Evolutionary conservation across 352 stramenopile species (phyloP).

Genomic region (Blastocystis sp.): DNA sequence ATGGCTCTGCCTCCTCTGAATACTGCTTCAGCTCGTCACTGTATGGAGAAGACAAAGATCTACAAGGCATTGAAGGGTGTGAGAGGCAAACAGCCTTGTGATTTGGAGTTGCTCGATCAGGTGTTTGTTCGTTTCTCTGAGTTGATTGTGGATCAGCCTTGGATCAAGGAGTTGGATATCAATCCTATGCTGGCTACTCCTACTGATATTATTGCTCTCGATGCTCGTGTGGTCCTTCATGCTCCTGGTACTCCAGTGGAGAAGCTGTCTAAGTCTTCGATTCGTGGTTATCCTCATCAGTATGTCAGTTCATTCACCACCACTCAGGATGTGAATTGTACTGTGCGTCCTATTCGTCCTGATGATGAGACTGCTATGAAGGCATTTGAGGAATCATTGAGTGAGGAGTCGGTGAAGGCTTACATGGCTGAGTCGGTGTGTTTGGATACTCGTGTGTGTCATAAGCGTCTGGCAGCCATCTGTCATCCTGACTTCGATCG

Average conservation of each 20-base stretch:
- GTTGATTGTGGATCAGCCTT: slow-evolving; percentile 35
- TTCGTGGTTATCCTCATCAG: slow-evolving; percentile 40
- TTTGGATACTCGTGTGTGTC: background rate
- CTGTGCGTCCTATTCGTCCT: slow-evolving; percentile 44
- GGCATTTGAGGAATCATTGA: slow-evolving; percentile 10
- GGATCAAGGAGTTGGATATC: slow-evolving; percentile 66
- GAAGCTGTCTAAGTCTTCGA: slow-evolving; percentile 40
- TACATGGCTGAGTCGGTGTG: slow-evolving; percentile 24
- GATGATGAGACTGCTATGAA: slow-evolving; percentile 45
- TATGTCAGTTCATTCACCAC: slow-evolving; percentile 3
- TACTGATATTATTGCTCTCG: slow-evolving; percentile 55
- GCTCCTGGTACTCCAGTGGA: slow-evolving; percentile 37
- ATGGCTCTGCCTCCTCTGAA: slow-evolving; percentile 66
- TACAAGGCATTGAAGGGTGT: slow-evolving; percentile 65
- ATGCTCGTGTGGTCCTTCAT: slow-evolving; percentile 60
- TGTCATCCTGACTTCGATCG: slow-evolving; percentile 40
- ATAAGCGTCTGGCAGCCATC: slow-evolving; percentile 13
- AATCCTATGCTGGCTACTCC: slow-evolving; percentile 49
- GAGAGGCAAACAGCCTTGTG: slow-evolving; percentile 30
- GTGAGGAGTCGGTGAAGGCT: slow-evolving; percentile 17
- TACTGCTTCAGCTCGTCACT: slow-evolving; percentile 36
- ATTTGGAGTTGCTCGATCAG: slow-evolving; percentile 53
- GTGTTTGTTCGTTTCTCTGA: slow-evolving; percentile 66
- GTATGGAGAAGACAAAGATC: slow-evolving; percentile 64
- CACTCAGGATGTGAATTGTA: background rate